Base-by-base conservation (phyloP, 192 early-diverging fungal genomes). In the Umbelopsis sp. region DNA sequence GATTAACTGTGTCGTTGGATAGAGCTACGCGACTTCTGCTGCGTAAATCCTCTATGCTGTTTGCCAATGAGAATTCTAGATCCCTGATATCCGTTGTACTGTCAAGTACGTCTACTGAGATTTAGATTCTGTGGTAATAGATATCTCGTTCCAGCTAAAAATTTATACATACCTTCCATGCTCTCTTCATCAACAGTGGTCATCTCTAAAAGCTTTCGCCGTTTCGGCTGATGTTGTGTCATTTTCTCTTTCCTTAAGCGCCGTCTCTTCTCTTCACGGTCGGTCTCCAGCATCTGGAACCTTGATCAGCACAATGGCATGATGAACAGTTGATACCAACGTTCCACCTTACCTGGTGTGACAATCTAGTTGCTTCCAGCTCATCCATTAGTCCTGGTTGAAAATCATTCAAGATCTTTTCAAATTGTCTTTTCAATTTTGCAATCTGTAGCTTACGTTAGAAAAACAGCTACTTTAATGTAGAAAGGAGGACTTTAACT, bases 391-490 rank as follows among this genome's bases (percentile, higher is more conserved):
- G 32, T 0, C 71, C 73, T 6, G 77, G 76, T 32, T 71, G 73
- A 49, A 80, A 78, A 29, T 89, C 85, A 17, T 79, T 79, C 49
- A 91, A 66, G 5, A 90, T 80, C 70, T 84, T 79, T 65, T 91
- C 88, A 79, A 90, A 91, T 65, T 91, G 89, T 10, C 73, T 68
- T 62, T 86, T 85, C 16, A 91, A 78, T 62, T 90, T 91, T 17
- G 88, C 79, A 72, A 91, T 90, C 79, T 80, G 49, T 3, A 29
- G 9, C 10, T 34, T 62, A 53, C 3, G 10, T 62, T 36, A 31
- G 25, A 16, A 16, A 34, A 2, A 34, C 21, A 1, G 16, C 31
- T 22, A 34, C 26, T 43, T 9, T 44, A 36, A 56, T 21, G 20
- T 0, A 20, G 17, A 20, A 59, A 5, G 3, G 38, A 22, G 2